Base-by-base conservation (phyloP, 2,329 filamentous ascomycete genomes). In the Aspergillus latus region DNA sequence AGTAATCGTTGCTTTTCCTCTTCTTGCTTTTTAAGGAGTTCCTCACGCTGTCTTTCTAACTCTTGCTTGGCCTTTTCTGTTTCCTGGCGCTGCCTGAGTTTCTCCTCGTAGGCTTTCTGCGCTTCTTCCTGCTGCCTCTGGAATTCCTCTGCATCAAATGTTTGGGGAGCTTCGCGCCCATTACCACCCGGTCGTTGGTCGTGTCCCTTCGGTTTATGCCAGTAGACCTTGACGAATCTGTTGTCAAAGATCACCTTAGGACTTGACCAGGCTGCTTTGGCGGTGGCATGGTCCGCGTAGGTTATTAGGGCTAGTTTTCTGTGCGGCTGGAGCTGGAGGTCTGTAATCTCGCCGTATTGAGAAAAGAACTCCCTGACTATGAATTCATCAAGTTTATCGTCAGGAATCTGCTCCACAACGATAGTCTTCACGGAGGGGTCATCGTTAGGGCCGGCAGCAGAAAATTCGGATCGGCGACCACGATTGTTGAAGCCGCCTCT, bases 241-340 rank as follows among this genome's bases (percentile, higher is more conserved):
- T 86, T 86, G 60, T 85, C 84, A 60, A 86, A 86, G 15, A 86
- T 80, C 51, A 80, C 81, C 66, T 85, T 85, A 0, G 84, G 84
- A 58, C 82, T 85, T 15, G 80, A 76, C 71, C 83, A 85, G 1
- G 84, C 84, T 29, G 74, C 73, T 57, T 76, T 77, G 7, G 84
- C 84, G 16, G 78, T 72, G 13, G 74, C 74, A 62, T 80, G 80
- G 54, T 76, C 76, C 26, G 76, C 74, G 62, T 78, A 86, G 56
- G 79, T 83, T 61, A 86, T 75, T 37, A 85, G 68, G 0, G 84
- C 83, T 16, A 85, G 66, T 40, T 78, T 78, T 58, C 79, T 80
- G 64, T 81, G 78, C 0, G 78, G 67, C 57, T 84, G 81, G 72
- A 86, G 69, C 5, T 76, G 76, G n/a, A 86, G 66, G 26, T 82